Conservation (phyloP, 305 asterid species). For the Coffea humblotiana region DNA sequence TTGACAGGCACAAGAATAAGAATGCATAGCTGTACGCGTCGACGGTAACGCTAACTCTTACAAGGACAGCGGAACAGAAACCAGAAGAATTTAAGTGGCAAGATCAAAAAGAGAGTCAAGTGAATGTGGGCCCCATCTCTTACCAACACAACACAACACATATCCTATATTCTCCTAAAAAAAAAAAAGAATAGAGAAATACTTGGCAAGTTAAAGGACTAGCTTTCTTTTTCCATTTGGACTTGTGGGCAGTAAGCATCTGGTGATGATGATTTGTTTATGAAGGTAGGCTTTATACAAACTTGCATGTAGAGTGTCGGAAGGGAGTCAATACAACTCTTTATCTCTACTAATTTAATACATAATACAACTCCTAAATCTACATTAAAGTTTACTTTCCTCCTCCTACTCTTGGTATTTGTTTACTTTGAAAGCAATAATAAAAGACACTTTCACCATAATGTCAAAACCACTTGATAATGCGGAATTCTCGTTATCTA, state of each 20-base stretch:
- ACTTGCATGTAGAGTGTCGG: neutral
- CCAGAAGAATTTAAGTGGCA: neutral
- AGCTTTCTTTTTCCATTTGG: too few species aligned
- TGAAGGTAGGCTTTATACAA: neutral
- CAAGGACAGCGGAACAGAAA: slow-evolving; percentile 5
- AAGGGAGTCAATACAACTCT: neutral
- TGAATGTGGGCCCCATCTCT: neutral
- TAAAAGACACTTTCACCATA: neutral
- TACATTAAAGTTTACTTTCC: too few species aligned
- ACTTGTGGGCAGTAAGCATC: neutral
- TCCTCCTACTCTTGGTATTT: too few species aligned
- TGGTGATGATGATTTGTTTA: neutral
- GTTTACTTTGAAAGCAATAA: too few species aligned
- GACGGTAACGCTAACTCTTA: neutral
- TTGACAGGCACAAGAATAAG: neutral
- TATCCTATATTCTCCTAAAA: neutral
- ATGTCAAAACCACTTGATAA: neutral
- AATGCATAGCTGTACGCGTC: neutral
- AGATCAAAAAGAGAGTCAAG: neutral
- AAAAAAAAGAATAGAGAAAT: too few species aligned
- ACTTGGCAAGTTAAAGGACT: too few species aligned
- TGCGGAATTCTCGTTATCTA: too few species aligned
- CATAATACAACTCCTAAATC: neutral
- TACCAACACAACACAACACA: neutral
- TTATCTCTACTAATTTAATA: neutral